Percentiles rank a stretch among this genome's conserved stretches.
Evolutionary conservation across 2,329 filamentous ascomycete species (phyloP).

Genomic region (Pseudocercospora cruenta): DNA sequence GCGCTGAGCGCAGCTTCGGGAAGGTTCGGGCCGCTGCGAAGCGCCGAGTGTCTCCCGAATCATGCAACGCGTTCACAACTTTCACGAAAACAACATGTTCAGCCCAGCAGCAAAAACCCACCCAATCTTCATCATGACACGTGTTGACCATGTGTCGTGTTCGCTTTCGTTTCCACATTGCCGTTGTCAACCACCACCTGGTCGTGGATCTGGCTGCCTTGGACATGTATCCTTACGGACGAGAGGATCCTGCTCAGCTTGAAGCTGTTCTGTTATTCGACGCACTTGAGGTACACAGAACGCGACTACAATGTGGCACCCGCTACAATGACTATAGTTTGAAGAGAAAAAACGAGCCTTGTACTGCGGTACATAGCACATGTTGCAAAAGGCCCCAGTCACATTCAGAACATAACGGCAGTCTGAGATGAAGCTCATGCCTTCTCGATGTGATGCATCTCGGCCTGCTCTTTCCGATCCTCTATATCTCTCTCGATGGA

Average conservation of each 20-base stretch:
- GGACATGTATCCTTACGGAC: background rate
- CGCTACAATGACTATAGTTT: background rate
- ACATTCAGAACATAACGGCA: background rate
- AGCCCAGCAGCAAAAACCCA: background rate
- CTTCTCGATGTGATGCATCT: background rate
- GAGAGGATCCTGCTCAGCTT: background rate
- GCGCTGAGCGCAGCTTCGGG: too few species aligned
- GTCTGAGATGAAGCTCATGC: background rate
- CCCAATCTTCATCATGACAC: too few species aligned
- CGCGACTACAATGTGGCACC: background rate
- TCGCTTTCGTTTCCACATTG: background rate
- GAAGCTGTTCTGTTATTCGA: background rate
- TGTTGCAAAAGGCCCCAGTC: background rate
- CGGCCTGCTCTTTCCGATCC: slow-evolving; percentile 7
- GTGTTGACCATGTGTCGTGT: background rate
- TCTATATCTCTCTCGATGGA: background rate
- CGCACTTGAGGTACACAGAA: background rate
- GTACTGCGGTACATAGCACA: background rate
- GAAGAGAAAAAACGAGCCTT: background rate
- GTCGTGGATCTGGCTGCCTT: background rate
- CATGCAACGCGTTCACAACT: background rate
- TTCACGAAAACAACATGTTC: background rate
- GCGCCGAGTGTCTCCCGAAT: background rate
- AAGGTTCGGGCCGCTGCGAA: background rate
- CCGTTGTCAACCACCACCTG: background rate